Percentiles rank a stretch among this genome's conserved stretches.
These are phyloP conservation scores for Posidonia oceanica DNA, from an alignment of 116 monocot species.

Conservation along the genomic window DNA sequence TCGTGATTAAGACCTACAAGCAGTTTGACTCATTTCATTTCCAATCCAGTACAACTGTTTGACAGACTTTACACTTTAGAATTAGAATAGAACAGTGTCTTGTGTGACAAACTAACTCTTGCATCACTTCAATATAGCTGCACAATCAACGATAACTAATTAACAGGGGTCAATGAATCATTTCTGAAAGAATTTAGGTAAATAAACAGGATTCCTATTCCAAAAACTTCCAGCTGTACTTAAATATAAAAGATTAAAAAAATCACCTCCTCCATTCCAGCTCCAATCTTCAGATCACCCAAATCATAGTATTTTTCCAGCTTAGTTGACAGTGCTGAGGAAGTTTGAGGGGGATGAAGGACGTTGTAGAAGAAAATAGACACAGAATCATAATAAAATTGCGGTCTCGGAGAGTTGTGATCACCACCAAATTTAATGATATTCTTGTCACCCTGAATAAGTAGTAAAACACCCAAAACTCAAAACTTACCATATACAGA, in stretches of 20 bases:
- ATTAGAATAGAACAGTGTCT: too few species aligned
- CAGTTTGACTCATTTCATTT: background rate
- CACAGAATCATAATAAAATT: slow-evolving; percentile 98
- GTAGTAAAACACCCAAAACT: background rate
- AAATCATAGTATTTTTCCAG: slow-evolving; percentile 75
- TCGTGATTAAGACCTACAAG: too few species aligned
- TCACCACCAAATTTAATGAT: slow-evolving; percentile 97
- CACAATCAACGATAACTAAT: too few species aligned
- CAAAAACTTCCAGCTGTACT: background rate
- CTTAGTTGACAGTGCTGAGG: slow-evolving; percentile 45
- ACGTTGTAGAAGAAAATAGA: slow-evolving; percentile 98
- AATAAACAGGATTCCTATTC: background rate
- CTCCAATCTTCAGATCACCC: slow-evolving; percentile 52
- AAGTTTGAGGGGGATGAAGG: slow-evolving; percentile 72
- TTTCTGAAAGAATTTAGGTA: too few species aligned
- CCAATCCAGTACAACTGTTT: background rate
- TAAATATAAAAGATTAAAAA: background rate
- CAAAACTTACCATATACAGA: background rate
- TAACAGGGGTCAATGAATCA: too few species aligned
- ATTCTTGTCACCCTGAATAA: slow-evolving; percentile 88
- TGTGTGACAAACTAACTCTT: too few species aligned
- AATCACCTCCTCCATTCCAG: slow-evolving; percentile 74
- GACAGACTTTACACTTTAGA: too few species aligned
- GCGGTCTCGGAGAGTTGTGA: slow-evolving; percentile 94
- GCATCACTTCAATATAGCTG: too few species aligned